Conservation (phyloP, 306 rosid species). For the Spatholobus suberectus region DNA sequence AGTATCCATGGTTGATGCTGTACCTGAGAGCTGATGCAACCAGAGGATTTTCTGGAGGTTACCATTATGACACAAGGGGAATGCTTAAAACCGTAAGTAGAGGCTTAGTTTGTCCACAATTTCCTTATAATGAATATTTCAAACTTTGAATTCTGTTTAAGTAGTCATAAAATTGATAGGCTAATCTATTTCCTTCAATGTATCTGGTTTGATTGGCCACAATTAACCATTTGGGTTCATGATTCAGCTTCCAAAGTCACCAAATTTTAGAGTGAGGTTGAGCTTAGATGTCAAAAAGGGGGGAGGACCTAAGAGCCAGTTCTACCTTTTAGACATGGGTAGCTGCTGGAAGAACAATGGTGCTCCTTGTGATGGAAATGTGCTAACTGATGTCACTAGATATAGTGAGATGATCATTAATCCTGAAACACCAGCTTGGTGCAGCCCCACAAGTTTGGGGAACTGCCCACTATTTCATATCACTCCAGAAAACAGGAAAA, state of each 20-base stretch:
- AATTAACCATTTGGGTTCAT: constrained; percentile 28
- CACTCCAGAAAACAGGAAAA: constrained; percentile 51
- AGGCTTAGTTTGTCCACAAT: neutral
- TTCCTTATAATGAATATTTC: neutral
- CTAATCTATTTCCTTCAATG: neutral
- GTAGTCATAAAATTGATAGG: neutral
- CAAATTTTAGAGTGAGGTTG: constrained; percentile 56
- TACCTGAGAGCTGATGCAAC: constrained; percentile 82
- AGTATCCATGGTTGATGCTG: constrained; percentile 80
- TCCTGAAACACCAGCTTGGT: constrained; percentile 65
- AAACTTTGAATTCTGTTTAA: neutral
- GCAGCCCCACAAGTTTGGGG: constrained; percentile 46
- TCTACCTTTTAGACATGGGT: constrained; percentile 68
- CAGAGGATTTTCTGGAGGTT: constrained; percentile 73
- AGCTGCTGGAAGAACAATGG: constrained; percentile 85
- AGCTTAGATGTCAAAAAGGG: constrained; percentile 31
- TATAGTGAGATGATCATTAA: constrained; percentile 74
- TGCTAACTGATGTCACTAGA: constrained; percentile 63
- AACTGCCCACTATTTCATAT: constrained; percentile 68
- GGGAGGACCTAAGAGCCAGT: constrained; percentile 76
- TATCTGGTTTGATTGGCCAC: constrained; percentile 4
- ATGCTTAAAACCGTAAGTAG: constrained; percentile 71
- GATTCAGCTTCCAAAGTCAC: constrained; percentile 71
- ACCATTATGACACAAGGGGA: constrained; percentile 73
- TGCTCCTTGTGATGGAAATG: constrained; percentile 57